These are phyloP conservation scores for Gonapodya sp. DNA, from an alignment of 192 early-diverging fungal species.

Conservation along the genomic window DNA sequence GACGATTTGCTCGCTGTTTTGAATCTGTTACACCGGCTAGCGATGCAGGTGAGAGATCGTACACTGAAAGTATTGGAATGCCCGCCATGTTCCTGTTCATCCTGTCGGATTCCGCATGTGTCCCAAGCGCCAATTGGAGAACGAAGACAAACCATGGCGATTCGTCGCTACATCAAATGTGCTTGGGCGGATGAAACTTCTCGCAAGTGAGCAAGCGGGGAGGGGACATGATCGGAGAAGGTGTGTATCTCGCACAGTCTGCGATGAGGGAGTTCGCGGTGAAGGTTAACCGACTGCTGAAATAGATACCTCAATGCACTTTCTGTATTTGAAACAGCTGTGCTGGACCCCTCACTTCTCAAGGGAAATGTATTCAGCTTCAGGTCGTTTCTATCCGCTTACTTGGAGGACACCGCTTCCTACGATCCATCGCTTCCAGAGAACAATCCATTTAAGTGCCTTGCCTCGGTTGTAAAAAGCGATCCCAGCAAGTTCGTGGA, in stretches of 20 bases:
- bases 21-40: background rate
- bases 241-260: no score
- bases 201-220: background rate
- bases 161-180: background rate
- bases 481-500: background rate
- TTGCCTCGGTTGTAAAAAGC: background rate
- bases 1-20: background rate
- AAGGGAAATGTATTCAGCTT: background rate
- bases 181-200: background rate
- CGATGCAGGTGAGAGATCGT: background rate
- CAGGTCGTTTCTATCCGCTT: background rate
- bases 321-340: background rate
- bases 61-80: background rate
- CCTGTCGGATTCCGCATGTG: no score
- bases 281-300: no score
- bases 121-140: background rate
- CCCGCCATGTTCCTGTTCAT: background rate
- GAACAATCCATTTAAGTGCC: background rate
- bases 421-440: background rate
- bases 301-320: background rate
- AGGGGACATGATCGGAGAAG: background rate
- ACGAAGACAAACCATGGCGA: background rate
- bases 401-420: background rate
- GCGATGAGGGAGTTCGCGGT: no score
- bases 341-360: background rate